A percentile compares a stretch with the other conserved stretches of the same genome.
These are phyloP conservation scores for Erysiphe pulchra DNA, from an alignment of 2,329 filamentous ascomycete species.

Conservation along the genomic window DNA sequence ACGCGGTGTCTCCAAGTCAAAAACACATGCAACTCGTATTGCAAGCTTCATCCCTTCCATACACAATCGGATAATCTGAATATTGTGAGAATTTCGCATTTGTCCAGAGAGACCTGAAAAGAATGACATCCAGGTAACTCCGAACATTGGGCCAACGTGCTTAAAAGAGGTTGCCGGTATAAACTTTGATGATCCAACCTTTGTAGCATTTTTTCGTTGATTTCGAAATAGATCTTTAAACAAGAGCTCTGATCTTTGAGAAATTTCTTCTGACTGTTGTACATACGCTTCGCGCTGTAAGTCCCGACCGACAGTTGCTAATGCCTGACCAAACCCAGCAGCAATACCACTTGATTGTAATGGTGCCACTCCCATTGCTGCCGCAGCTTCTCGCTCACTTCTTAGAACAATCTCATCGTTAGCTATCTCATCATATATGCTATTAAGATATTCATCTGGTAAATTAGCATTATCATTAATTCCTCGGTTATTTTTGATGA, in stretches of 20 bases:
- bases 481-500: slow-evolving; percentile 95
- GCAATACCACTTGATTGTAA: slow-evolving; percentile 44
- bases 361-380: slow-evolving; percentile 40
- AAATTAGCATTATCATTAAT: slow-evolving; percentile 93
- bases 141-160: slow-evolving; percentile 95
- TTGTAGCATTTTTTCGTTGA: slow-evolving; percentile 56
- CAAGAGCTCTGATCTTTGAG: slow-evolving; percentile 46
- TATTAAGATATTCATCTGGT: slow-evolving; percentile 70
- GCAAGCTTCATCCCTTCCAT: slow-evolving; percentile 90
- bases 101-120: slow-evolving; percentile 83
- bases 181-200: slow-evolving; percentile 41
- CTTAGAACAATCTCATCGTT: slow-evolving; percentile 83
- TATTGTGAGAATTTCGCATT: slow-evolving; percentile 77
- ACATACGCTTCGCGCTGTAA: slow-evolving; percentile 79
- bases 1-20: slow-evolving; percentile 76
- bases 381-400: slow-evolving; percentile 74
- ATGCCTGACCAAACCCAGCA: slow-evolving; percentile 61
- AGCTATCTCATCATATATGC: slow-evolving; percentile 80
- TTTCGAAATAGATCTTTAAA: slow-evolving; percentile 85
- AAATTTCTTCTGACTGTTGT: slow-evolving; percentile 86
- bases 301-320: slow-evolving; percentile 80
- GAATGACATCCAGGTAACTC: slow-evolving; percentile 98
- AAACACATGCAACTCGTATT: slow-evolving; percentile 77
- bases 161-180: slow-evolving; percentile 84
- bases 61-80: slow-evolving; percentile 76